phyloP scores from a whole-genome alignment of 345 rosid species.

The Eucalyptus dawsonii region DNA sequence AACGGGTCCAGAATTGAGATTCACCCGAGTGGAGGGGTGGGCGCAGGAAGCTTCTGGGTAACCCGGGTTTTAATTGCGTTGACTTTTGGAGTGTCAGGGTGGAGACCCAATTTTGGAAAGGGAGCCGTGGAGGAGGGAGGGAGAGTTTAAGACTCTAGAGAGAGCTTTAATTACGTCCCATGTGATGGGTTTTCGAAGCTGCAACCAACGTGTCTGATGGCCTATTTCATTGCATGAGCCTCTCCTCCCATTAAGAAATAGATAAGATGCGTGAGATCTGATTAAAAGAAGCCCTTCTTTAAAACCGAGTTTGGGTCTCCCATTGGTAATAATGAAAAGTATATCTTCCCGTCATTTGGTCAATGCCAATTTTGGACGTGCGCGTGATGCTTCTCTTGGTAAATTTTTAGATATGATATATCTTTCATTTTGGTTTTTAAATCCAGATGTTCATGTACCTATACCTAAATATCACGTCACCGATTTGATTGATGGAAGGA shows the following conservation, averaged over 20 bases:
- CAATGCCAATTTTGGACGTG: background rate
- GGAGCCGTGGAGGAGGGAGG: background rate
- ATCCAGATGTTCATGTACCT: background rate
- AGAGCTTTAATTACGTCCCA: background rate
- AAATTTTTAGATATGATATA: background rate
- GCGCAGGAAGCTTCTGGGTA: background rate
- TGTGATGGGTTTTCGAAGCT: background rate
- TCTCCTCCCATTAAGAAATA: background rate
- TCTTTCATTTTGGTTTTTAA: background rate
- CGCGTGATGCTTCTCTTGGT: background rate
- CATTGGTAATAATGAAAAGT: background rate
- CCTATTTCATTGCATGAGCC: background rate
- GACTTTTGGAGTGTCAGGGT: background rate
- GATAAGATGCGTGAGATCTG: background rate
- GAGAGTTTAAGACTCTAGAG: background rate
- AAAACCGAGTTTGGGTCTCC: background rate
- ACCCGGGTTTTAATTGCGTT: background rate
- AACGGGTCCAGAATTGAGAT: background rate
- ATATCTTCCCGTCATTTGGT: background rate
- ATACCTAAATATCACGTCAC: fast-evolving
- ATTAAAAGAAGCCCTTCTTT: background rate
- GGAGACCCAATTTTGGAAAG: background rate
- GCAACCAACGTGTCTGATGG: background rate
- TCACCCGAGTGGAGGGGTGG: background rate
- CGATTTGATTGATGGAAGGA: background rate